Evolutionary conservation across 208 protist species (phyloP).

Genomic region (Novymonas esmeraldas): DNA sequence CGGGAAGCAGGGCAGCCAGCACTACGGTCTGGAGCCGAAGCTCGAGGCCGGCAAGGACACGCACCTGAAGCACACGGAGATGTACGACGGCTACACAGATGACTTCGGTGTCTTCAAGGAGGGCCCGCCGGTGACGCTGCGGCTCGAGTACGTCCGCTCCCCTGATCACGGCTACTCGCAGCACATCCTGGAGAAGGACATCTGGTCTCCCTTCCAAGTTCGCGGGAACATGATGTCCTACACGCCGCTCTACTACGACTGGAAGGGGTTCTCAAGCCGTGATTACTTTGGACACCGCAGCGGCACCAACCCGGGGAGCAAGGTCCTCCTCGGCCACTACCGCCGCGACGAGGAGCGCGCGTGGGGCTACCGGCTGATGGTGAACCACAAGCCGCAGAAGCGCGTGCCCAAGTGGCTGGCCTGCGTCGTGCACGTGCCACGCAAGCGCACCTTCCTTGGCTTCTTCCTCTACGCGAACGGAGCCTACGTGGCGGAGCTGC

Average conservation of each 20-base stretch:
- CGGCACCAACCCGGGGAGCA: conserved; percentile 89
- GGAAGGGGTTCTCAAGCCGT: conserved; percentile 82
- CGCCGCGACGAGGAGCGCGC: conserved; percentile 75
- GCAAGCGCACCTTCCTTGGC: conserved; percentile 83
- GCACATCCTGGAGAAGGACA: conserved; percentile 84
- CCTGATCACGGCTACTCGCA: conserved; percentile 87
- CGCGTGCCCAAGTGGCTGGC: conserved; percentile 92
- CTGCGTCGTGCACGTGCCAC: conserved; percentile 81
- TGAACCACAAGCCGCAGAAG: conserved; percentile 93
- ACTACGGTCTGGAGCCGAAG: conserved; percentile 87
- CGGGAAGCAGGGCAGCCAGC: conserved; percentile 82
- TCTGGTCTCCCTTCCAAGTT: conserved; percentile 93
- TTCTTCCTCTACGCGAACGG: conserved; percentile 94
- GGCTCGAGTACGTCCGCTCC: conserved; percentile 90
- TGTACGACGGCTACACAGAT: conserved; percentile 94
- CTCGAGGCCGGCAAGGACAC: conserved; percentile 88
- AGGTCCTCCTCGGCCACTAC: conserved; percentile 87
- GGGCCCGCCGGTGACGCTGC: conserved; percentile 83
- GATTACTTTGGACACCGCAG: conserved; percentile 92
- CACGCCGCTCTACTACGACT: conserved; percentile 93
- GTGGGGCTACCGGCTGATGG: conserved; percentile 76
- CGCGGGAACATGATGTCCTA: conserved; percentile 85
- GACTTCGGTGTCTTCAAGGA: conserved; percentile 94
- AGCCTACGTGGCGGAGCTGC: conserved; percentile 89
- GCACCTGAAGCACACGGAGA: conserved; percentile 90